Base-by-base conservation (phyloP, 2,329 filamentous ascomycete genomes). In the Paraphaeosphaeria sporulosa region DNA sequence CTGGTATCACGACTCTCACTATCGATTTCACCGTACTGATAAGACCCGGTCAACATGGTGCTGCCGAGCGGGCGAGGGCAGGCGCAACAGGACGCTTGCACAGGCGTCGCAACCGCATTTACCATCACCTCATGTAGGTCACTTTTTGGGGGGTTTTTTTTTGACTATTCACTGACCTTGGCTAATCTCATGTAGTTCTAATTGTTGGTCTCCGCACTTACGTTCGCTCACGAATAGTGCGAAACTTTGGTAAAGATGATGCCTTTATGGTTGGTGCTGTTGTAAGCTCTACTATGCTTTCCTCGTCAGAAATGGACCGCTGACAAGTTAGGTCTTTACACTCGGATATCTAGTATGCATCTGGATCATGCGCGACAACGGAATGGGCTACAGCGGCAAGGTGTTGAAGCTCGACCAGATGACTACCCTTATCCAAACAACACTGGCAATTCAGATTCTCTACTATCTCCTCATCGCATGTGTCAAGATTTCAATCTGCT, bases 401-500 rank as follows among this genome's bases (percentile, higher is more conserved):
- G 51, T 53, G 7, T 53, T 73, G 49, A 57, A 48, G 1, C 58
- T 66, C 1, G 34, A 60, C 15, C 63, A 75, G 36, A 72, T 71
- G 70, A 55, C 42, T 9, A 61, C 58, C 13, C 58, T 67, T 21
- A 60, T 71, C 13, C 64, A 68, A 61, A 64, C 65, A 5, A 68
- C 72, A 8, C 63, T 76, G 21, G 65, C 71, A 1, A 71, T 76
- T 34, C 60, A 77, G 49, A 65, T 76, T 40, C 71, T 71, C 1
- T 77, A 77, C 61, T 73, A 73, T 44, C 40, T 72, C 9, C 23
- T 69, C 17, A 62, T 76, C 49, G 68, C 62, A 21, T 52, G 63
- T 25, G 71, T 78, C 61, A 78, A 77, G 53, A 56, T 70, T 1
- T 78, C 76, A 1, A 77, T 78, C 32, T 59, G 77, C 4, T 67